phyloP scores from a whole-genome alignment of 2,329 filamentous ascomycete species.

The Pseudofabraea citricarpa region DNA sequence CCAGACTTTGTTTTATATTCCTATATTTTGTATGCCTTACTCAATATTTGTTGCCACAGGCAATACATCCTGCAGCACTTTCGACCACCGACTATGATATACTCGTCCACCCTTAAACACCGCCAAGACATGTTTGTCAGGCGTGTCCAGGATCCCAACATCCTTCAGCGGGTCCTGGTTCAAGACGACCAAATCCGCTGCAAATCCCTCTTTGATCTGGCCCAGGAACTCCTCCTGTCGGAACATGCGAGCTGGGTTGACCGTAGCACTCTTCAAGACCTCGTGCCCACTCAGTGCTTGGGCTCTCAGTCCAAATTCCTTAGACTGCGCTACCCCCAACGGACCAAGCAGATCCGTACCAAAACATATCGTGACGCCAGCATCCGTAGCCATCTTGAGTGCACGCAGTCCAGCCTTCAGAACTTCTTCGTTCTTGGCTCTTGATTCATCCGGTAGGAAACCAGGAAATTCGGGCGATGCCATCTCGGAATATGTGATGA shows the following conservation, averaged over 20 bases:
- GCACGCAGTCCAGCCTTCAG: slow-evolving; percentile 40
- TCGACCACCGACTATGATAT: slow-evolving; percentile 16
- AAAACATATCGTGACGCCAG: slow-evolving; percentile 51
- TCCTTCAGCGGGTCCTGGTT: slow-evolving; percentile 50
- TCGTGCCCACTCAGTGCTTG: slow-evolving; percentile 36
- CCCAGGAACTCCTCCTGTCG: slow-evolving; percentile 41
- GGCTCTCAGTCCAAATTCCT: slow-evolving; percentile 42
- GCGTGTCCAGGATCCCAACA: slow-evolving; percentile 41
- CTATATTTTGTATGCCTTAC: no score
- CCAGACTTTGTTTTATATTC: no score
- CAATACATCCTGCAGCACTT: slow-evolving; percentile 4
- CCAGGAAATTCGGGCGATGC: slow-evolving; percentile 35
- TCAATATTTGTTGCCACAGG: neutral
- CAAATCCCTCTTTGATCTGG: slow-evolving; percentile 43
- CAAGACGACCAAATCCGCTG: slow-evolving; percentile 49
- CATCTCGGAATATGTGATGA: slow-evolving; percentile 47
- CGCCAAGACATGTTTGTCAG: slow-evolving; percentile 41
- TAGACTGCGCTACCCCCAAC: slow-evolving; percentile 41
- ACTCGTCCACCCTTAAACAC: slow-evolving; percentile 52
- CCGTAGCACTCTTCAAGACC: slow-evolving; percentile 45
- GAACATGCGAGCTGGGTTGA: slow-evolving; percentile 47
- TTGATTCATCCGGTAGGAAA: slow-evolving; percentile 39
- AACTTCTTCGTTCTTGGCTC: slow-evolving; percentile 46
- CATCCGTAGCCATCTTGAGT: slow-evolving; percentile 43
- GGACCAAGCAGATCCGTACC: slow-evolving; percentile 50